Conservation (phyloP, 805 yeast genomes). For the Priceomyces medius region DNA sequence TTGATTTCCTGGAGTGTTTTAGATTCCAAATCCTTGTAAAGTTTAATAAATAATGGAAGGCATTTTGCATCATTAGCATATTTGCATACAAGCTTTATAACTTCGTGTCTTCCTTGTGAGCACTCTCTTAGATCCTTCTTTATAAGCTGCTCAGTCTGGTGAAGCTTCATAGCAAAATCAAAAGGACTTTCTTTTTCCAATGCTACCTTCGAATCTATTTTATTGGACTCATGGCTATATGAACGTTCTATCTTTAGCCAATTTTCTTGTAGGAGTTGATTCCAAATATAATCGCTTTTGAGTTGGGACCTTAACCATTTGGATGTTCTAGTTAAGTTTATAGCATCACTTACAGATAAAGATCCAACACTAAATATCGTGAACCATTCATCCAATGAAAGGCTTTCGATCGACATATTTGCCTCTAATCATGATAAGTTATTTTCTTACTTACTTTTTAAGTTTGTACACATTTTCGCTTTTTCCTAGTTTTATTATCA, state of each 20-base stretch:
- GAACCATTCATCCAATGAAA: slow-evolving; percentile 19
- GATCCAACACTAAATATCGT: slow-evolving; percentile 11
- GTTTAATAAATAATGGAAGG: slow-evolving; percentile 14
- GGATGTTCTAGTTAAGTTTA: slow-evolving; percentile 8
- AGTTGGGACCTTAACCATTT: slow-evolving; percentile 5
- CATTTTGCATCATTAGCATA: slow-evolving; percentile 10
- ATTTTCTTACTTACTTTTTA: not conserved
- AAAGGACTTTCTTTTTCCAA: slow-evolving; percentile 3
- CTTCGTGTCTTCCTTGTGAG: not conserved
- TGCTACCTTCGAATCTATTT: not conserved
- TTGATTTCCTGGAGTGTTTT: not conserved
- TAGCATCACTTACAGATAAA: slow-evolving; percentile 11
- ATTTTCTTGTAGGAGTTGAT: slow-evolving; percentile 5
- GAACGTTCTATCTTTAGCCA: slow-evolving; percentile 6
- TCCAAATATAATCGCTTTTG: slow-evolving; percentile 15
- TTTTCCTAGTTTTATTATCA: not conserved
- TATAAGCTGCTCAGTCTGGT: slow-evolving; percentile 2
- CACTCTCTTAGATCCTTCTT: not conserved
- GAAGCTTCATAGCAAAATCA: slow-evolving; percentile 3
- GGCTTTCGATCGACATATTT: slow-evolving; percentile 6
- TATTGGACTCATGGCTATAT: not conserved
- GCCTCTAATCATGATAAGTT: not conserved
- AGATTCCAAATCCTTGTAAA: not conserved
- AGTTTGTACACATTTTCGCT: not conserved
- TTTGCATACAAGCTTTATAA: not conserved